Base-by-base conservation (phyloP, 306 rosid species). In the Trifolium dubium region DNA sequence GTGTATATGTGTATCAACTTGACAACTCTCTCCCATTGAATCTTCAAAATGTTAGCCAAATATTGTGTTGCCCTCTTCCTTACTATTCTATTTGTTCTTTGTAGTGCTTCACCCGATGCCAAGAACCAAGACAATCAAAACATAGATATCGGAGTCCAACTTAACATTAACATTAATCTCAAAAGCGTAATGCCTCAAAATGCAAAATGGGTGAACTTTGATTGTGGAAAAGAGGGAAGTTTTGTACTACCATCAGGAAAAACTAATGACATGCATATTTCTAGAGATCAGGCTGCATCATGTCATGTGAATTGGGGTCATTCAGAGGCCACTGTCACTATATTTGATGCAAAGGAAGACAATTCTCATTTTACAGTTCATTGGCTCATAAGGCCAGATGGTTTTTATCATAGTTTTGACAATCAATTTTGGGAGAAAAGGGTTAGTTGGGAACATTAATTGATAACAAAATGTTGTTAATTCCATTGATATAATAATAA, bases 371-470 rank as follows among this genome's bases (percentile, higher is more conserved):
- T 8, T 2, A 5, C 8, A 19, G 31, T 19, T 54, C 18, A 54
- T 54, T 54, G 61, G 61, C 3, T 18, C 13, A 28, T 18, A 18
- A 54, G 3, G n/a, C 8, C 1, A 3, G 37, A 56, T 28, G 63
- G 63, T 56, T 28, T 56, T 23, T 56, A 8, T 28, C 63, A 5
- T 23, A 56, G 15, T 56, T 56, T 5, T 6, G 35, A 56, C 8
- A 0, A 10, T 10, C 28, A 0, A 2, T 0, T 3, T 4, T 56
- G 35, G 34, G 35, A 28, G 13, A 56, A 56, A 2, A 56, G 3
- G 35, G 63, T 35, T 28, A 56, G n/a, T 56, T 56, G 63, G 63
- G 35, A 23, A 56, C 35, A 56, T 10, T 56, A 35, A 56, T 23
- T 23, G 23, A 56, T 2, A 56, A 2, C 3, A 51, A 51, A 51